Evolutionary conservation across 805 yeast species (phyloP).

Genomic region (Saccharomycopsis javanensis): DNA sequence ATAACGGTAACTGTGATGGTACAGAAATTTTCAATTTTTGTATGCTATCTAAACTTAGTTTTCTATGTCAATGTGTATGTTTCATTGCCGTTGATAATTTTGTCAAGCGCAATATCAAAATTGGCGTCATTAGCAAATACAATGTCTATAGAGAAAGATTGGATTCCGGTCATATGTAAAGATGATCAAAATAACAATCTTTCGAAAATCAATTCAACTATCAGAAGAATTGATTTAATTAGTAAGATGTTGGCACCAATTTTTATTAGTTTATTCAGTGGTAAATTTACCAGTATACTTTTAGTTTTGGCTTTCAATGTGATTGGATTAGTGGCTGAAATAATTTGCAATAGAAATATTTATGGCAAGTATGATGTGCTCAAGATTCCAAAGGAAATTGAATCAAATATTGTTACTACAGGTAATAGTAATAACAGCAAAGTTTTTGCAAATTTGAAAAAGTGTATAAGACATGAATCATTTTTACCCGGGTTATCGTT

Average conservation of each 20-base stretch:
- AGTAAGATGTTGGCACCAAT: background rate
- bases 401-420: background rate
- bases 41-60: background rate
- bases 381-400: background rate
- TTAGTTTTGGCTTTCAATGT: background rate
- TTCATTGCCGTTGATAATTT: background rate
- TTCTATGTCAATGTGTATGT: background rate
- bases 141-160: background rate
- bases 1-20: background rate
- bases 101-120: background rate
- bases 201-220: background rate
- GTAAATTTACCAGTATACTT: background rate
- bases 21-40: background rate
- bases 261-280: background rate
- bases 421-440: background rate
- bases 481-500: background rate
- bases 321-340: background rate
- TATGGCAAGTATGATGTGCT: background rate
- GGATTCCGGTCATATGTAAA: background rate
- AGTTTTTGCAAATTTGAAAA: background rate
- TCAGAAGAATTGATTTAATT: background rate
- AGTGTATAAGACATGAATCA: background rate
- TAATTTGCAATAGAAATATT: background rate
- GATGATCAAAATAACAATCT: background rate
- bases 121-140: background rate